Percentiles rank a stretch among this genome's conserved stretches.
These are phyloP conservation scores for Mycena belliarum DNA, from an alignment of 768 basidiomycete genomes.

Conservation along the genomic window DNA sequence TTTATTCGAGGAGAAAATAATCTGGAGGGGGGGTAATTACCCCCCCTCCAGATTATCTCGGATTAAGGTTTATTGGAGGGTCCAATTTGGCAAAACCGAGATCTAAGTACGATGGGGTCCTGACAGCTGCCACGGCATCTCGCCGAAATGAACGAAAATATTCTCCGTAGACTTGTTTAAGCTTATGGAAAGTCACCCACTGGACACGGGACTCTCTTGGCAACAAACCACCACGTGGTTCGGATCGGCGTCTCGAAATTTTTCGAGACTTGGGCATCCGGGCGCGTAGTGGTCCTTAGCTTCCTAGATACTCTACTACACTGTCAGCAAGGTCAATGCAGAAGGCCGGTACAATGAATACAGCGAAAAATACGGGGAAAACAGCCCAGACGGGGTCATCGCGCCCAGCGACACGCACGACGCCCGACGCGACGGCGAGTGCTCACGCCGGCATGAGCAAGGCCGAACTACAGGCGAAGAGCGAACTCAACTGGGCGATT, in stretches of 20 bases:
- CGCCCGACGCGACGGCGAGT: not conserved
- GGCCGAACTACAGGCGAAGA: not conserved
- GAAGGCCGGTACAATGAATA: not conserved
- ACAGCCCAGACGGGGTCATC: not conserved
- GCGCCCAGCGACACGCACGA: not conserved
- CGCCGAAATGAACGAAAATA: too few species aligned
- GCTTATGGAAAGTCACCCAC: too few species aligned
- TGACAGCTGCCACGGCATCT: not conserved
- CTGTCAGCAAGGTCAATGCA: not conserved
- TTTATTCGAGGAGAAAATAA: not conserved
- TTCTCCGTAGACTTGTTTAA: too few species aligned
- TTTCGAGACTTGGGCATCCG: conserved; percentile 1
- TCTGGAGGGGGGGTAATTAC: not conserved
- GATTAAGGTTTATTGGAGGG: not conserved
- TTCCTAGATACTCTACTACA: not conserved
- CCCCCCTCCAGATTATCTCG: not conserved
- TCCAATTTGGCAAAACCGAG: not conserved
- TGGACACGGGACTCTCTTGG: too few species aligned
- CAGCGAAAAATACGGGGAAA: not conserved
- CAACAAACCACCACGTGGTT: conserved; percentile 5
- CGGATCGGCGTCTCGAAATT: not conserved
- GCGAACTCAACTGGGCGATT: not conserved
- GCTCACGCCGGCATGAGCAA: not conserved
- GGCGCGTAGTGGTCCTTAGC: not conserved
- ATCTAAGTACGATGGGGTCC: not conserved